Conservation (phyloP, 352 stramenopile genomes). For the Pseudoperonospora humuli region DNA sequence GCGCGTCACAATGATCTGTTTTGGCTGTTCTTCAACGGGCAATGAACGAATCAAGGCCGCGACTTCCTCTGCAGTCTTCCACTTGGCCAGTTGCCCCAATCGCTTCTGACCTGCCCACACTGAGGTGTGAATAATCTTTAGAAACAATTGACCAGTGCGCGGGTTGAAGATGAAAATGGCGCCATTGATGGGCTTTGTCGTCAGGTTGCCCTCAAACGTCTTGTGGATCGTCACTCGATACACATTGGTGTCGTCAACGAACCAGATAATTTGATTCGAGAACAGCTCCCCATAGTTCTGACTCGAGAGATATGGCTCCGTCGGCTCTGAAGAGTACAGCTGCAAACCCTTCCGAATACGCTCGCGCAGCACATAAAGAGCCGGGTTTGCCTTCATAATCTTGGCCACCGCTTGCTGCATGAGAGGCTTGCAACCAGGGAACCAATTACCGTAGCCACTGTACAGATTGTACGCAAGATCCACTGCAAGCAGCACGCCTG, state of each 20-base stretch:
- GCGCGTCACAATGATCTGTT: conserved; percentile 99
- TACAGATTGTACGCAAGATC: conserved; percentile 99
- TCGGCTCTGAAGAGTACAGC: conserved; percentile 99
- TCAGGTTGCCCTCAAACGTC: conserved; percentile 99
- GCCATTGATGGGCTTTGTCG: conserved; percentile 99
- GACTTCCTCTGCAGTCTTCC: conserved; percentile 99
- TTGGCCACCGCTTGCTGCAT: conserved; percentile 99
- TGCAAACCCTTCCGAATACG: conserved; percentile 99
- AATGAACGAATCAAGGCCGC: conserved; percentile 98
- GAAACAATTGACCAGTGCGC: conserved; percentile 97
- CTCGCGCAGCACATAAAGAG: conserved; percentile 98
- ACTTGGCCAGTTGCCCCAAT: conserved; percentile 98
- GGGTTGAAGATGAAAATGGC: conserved; percentile 99
- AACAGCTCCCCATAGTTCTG: conserved; percentile 99
- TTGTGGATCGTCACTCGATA: conserved; percentile 99
- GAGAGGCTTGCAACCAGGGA: conserved; percentile 97
- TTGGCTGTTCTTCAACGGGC: conserved; percentile 99
- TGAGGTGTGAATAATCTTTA: conserved; percentile 99
- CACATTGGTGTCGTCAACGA: conserved; percentile 99
- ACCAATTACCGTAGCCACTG: conserved; percentile 99
- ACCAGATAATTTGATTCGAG: conserved; percentile 99
- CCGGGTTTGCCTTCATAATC: conserved; percentile 99
- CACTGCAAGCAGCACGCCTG: conserved; percentile 94
- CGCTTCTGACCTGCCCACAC: conserved; percentile 99
- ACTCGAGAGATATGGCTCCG: conserved; percentile 98